Conservation (phyloP, 306 rosid genomes). For the Quercus alba region DNA sequence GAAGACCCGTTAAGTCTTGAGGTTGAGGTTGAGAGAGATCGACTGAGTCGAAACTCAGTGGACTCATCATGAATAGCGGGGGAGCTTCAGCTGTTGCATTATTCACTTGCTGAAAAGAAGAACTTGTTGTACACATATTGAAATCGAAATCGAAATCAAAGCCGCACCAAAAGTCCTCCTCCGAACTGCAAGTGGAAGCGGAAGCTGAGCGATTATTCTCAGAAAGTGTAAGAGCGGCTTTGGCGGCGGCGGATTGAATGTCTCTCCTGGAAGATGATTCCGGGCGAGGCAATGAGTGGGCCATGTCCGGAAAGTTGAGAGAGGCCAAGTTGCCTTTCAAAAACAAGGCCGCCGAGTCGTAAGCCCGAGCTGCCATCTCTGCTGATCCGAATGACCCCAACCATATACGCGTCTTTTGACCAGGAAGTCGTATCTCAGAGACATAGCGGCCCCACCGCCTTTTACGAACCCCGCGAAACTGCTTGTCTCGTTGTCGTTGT, state of each 20-base stretch:
- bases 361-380: constrained; percentile 53
- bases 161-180: background rate
- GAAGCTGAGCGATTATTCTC: background rate
- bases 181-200: no score
- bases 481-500: background rate
- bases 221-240: constrained; percentile 30
- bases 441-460: constrained; percentile 60
- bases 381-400: constrained; percentile 47
- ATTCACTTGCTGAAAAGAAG: constrained; percentile 19
- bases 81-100: background rate
- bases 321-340: constrained; percentile 38
- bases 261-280: constrained; percentile 35
- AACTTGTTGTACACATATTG: background rate
- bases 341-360: constrained; percentile 54
- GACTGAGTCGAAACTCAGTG: background rate
- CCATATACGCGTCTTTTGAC: constrained; percentile 48
- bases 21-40: no score
- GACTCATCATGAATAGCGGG: background rate
- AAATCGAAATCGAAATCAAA: background rate
- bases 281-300: constrained; percentile 38
- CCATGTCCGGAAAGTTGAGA: constrained; percentile 46
- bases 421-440: constrained; percentile 45
- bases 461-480: constrained; percentile 44
- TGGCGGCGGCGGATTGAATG: constrained; percentile 52
- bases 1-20: no score